phyloP scores from a whole-genome alignment of 345 rosid species.

The Ricinus communis region DNA sequence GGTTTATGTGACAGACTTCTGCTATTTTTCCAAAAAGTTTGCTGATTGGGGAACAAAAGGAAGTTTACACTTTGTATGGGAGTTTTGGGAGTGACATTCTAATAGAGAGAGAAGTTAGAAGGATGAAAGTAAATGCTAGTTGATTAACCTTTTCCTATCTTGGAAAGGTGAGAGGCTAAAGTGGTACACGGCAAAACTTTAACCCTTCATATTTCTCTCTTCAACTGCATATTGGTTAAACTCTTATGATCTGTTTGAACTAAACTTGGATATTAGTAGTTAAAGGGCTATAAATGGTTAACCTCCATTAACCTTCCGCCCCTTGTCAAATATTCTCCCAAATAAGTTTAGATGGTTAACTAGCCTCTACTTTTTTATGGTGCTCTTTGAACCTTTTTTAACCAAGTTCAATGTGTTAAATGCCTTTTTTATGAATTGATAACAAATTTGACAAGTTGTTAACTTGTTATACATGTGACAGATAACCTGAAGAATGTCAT shows the following conservation, averaged over 20 bases:
- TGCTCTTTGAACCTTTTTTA: not conserved
- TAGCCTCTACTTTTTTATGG: not conserved
- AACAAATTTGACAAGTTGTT: not conserved
- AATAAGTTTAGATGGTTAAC: not conserved
- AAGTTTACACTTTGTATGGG: not conserved
- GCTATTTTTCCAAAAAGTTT: not conserved
- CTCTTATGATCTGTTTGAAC: not conserved
- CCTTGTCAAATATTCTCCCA: not conserved
- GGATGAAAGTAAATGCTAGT: not conserved
- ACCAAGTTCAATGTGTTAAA: not conserved
- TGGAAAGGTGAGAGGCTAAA: not conserved
- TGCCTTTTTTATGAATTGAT: not conserved
- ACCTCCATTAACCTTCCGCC: not conserved
- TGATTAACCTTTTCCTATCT: not conserved
- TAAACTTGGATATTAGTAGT: not conserved
- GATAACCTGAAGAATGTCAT: slow-evolving; percentile 33
- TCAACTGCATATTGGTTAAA: not conserved
- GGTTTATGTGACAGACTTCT: not conserved
- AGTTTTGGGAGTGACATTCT: not conserved
- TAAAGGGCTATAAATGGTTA: not conserved
- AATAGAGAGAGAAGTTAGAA: not conserved
- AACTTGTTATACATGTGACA: slow-evolving; percentile 29
- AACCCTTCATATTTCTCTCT: not conserved
- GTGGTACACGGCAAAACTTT: not conserved
- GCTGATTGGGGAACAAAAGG: not conserved